Evolutionary conservation across 2,329 filamentous ascomycete species (phyloP), one percentile per base, ranked within the genome.

Genomic region (Didymella exigua): DNA sequence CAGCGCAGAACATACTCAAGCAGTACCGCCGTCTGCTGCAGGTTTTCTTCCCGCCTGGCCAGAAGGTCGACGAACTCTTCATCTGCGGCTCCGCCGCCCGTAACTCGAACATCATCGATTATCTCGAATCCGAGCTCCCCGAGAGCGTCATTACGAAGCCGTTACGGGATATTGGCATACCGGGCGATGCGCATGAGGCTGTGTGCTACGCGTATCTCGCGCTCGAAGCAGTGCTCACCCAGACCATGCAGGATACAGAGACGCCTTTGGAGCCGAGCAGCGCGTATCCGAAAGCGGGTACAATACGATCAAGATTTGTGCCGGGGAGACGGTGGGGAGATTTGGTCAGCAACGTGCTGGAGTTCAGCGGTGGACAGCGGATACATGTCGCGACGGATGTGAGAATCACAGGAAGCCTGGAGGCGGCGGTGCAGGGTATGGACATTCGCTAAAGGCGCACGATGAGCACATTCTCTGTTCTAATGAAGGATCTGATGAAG

Each of bases 141-240:
- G 13, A 72, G 76, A 31, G 78, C 79, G 2, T 76, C 73, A 82
- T 86, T 38, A 72, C 78, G 2, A 61, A 54, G 48, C 82, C 83
- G 77, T 74, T 86, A 6, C 82, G 86, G 59, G 82, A 82, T 42
- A 82, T 82, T 2, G 84, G 84, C 4, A 78, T 87, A 43, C 81
- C 82, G 0, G 81, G 73, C 1, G 81, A 79, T 29, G 84, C 84
- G 2, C 86, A 86, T 68, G 84, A 87, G 66, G 82, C 83, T 5
- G 77, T 84, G 46, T 83, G 80, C 1, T 86, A 86, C 65, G 84
- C 85, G 4, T 84, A 82, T 79, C 82, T 85, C 69, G 84, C 79
- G 2, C 82, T 87, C 78, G 83, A 86, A 65, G 81, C 83, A 7
- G 36, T 71, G 18, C 54, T 69, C 13, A 45, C 45, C 38, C 49